Percentiles rank a stretch among this genome's conserved stretches.
phyloP scores from a whole-genome alignment of 176 grass and related monocot species.

The Areca catechu region DNA sequence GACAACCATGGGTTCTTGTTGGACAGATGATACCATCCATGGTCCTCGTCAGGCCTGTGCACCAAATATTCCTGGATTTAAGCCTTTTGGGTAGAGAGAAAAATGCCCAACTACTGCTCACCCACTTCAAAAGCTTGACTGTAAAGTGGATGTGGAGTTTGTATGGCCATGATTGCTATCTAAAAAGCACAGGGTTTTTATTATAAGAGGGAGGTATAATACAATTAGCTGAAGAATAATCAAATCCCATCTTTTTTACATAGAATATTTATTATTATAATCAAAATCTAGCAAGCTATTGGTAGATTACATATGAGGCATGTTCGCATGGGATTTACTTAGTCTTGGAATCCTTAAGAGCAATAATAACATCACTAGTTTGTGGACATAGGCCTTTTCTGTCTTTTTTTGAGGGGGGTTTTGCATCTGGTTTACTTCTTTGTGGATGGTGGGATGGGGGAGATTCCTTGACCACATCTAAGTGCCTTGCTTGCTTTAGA shows the following conservation, averaged over 20 bases:
- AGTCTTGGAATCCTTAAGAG: constrained; percentile 41
- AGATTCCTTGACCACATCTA: constrained; percentile 34
- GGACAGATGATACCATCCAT: no score
- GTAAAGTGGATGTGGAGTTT: no score
- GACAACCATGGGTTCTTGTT: no score
- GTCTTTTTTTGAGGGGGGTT: not conserved
- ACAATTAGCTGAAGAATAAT: no score
- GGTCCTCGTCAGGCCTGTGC: no score
- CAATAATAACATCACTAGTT: constrained; percentile 22
- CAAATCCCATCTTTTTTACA: no score
- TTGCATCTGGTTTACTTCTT: constrained; percentile 8
- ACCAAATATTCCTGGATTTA: not conserved
- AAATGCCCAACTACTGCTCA: no score
- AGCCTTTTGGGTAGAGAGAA: not conserved
- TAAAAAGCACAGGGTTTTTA: no score
- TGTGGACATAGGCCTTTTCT: constrained; percentile 21
- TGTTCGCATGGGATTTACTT: constrained; percentile 6
- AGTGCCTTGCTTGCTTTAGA: constrained; percentile 39
- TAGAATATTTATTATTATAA: no score
- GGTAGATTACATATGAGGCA: constrained; percentile 4
- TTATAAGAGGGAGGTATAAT: no score
- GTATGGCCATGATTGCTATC: no score
- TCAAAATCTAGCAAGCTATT: constrained; percentile 10
- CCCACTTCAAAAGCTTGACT: no score
- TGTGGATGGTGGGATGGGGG: constrained; percentile 11